Conservation (phyloP, 371 early-diverging fungal genomes). For the Mucor plumbeus region DNA sequence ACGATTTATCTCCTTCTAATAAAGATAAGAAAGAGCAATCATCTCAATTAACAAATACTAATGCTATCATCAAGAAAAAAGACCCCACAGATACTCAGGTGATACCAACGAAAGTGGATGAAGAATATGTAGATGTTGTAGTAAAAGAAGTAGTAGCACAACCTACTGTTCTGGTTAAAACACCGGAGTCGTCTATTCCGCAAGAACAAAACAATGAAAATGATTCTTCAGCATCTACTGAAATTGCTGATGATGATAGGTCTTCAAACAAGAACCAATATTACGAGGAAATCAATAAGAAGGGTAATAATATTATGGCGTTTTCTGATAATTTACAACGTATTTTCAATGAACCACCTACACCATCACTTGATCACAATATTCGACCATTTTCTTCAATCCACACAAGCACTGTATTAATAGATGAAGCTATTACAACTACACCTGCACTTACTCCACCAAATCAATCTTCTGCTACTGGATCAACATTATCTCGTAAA, state of each 20-base stretch:
- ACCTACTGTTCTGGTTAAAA: conserved; percentile 7
- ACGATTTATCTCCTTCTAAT: not conserved
- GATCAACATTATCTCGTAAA: conserved; percentile 12
- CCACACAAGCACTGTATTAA: not conserved
- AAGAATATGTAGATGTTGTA: conserved; percentile 3
- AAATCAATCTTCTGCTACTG: conserved; percentile 12
- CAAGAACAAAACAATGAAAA: not conserved
- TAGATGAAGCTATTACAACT: not conserved
- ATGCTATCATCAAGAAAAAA: conserved; percentile 3
- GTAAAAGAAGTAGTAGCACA: conserved; percentile 5
- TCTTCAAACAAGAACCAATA: not conserved
- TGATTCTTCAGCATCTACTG: not conserved
- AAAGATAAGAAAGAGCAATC: not conserved
- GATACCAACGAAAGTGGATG: not conserved
- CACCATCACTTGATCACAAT: conserved; percentile 4
- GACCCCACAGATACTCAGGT: not conserved
- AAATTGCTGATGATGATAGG: not conserved
- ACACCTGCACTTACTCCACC: conserved; percentile 19
- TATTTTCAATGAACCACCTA: conserved; percentile 8
- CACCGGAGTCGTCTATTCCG: not conserved
- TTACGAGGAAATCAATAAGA: not conserved
- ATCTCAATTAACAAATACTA: not conserved
- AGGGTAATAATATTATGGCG: not conserved
- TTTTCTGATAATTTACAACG: conserved; percentile 12
- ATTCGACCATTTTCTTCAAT: not conserved